Conservation (phyloP, 1,284 basidiomycete genomes). For the Xanthoconium separans region DNA sequence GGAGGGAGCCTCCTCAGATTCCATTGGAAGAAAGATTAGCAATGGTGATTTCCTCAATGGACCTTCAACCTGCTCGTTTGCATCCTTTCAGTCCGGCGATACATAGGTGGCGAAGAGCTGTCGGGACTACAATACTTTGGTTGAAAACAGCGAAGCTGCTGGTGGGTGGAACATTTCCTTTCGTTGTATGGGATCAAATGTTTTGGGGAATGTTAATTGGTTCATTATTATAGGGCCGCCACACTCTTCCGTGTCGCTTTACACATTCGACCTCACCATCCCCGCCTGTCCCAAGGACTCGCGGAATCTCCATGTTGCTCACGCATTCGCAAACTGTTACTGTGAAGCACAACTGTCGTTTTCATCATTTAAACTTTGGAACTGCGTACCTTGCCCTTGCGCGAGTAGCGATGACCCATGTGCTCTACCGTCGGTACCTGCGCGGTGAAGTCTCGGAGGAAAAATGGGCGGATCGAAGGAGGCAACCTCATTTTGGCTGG, state of each 20-base stretch:
- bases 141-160: too few relatives aligned
- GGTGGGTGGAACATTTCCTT: too few relatives aligned
- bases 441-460: conserved; percentile 45
- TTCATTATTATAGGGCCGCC: conserved; percentile 46
- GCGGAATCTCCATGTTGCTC: conserved; percentile 24
- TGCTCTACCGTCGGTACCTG: conserved; percentile 48
- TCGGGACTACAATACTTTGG: too few relatives aligned
- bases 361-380: conserved; percentile 48
- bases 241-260: conserved; percentile 48
- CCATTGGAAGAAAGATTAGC: not conserved
- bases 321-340: conserved; percentile 26
- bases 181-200: too few relatives aligned
- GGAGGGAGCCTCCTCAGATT: not conserved
- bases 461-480: conserved; percentile 40
- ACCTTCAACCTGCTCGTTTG: not conserved
- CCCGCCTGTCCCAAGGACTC: conserved; percentile 37
- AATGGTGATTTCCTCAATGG: not conserved
- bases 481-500: conserved; percentile 25
- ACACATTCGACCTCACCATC: conserved; percentile 34
- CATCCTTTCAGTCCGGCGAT: not conserved
- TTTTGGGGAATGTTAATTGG: too few relatives aligned
- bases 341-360: conserved; percentile 41
- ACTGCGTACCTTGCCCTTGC: conserved; percentile 48
- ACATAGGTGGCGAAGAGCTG: not conserved
- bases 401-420: conserved; percentile 53